A percentile compares a stretch with the other conserved stretches of the same genome.
Conservation (phyloP, 2,329 filamentous ascomycete genomes). For the Blumeria graminis region DNA sequence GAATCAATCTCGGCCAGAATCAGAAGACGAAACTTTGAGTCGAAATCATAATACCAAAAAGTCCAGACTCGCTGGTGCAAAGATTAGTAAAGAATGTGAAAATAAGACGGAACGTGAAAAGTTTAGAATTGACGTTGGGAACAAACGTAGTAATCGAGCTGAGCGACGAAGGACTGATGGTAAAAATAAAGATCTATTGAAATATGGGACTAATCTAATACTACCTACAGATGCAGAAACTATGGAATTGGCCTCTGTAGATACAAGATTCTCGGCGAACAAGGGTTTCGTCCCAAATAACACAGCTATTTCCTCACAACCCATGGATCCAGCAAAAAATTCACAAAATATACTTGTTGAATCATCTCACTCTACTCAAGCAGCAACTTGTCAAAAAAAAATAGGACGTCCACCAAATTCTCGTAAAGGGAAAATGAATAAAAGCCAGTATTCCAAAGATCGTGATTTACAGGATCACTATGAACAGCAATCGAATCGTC, state of each 20-base stretch:
- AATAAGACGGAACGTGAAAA: constrained; percentile 53
- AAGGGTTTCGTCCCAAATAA: constrained; percentile 8
- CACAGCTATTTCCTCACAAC: constrained; percentile 10
- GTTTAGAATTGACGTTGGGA: constrained; percentile 48
- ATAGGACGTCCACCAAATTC: constrained; percentile 35
- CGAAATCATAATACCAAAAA: constrained; percentile 32
- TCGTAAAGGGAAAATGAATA: constrained; percentile 41
- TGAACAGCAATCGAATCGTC: constrained; percentile 30
- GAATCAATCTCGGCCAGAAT: constrained; percentile 32
- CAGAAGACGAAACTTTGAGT: constrained; percentile 40
- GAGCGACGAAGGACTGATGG: constrained; percentile 65
- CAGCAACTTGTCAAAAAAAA: constrained; percentile 32
- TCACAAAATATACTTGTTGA: constrained; percentile 17
- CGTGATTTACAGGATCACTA: constrained; percentile 29
- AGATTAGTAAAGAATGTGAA: constrained; percentile 35
- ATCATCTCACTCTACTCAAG: constrained; percentile 11
- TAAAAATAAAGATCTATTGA: constrained; percentile 17
- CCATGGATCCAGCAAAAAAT: constrained; percentile 21
- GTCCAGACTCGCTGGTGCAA: constrained; percentile 28
- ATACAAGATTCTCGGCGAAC: constrained; percentile 16
- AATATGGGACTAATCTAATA: too few species aligned
- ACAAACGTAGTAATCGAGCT: constrained; percentile 49
- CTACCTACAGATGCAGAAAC: constrained; percentile 39
- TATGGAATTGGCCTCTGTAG: constrained; percentile 39
- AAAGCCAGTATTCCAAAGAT: constrained; percentile 67